Base-by-base conservation (phyloP, 768 basidiomycete species). In the Hericium alpestre region DNA sequence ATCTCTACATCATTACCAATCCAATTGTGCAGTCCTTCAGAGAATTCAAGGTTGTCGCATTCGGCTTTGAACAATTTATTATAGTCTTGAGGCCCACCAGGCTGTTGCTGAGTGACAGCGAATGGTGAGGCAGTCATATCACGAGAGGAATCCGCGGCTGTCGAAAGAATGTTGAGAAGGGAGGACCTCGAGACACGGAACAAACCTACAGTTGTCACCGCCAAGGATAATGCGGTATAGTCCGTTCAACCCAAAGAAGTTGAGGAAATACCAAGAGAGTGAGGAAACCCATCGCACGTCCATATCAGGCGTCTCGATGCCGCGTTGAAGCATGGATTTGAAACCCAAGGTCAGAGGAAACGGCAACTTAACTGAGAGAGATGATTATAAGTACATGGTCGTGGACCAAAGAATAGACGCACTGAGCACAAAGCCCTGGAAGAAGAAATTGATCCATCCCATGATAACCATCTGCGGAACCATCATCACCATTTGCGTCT, bases 361-460 rank as follows among this genome's bases (percentile, higher is more conserved):
- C 3, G 96, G 96, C 0, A 99, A 76, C 67, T 93, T 94, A 71
- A 96, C 95, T 97, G 65, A 97, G 65, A 27, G 50, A n/a, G 52
- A 40, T n/a, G n/a, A n/a, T n/a, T n/a, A n/a, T 61, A 48, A 54
- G 23, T 46, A 16, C 23, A 15, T 18, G 38, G 32, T 11, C 32
- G 32, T 27, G 20, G 27, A 3, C 38, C 40, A 55, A n/a, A 7
- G 37, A 53, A 38, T 54, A 48, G 39, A 83, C 94, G 70, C 69
- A 98, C 95, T 97, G 57, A 97, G 79, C 58, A 99, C 90, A 69
- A 98, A 97, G 27, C 96, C 96, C 66, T 95, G 89, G 75, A 98
- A 99, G 83, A 99, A 99, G 71, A 94, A 93, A 71, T 93, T 97
- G 73, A 99, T 97, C 90, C 95, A 98, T 53, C 93, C 94, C 95